A percentile compares a stretch with the other conserved stretches of the same genome.
These are phyloP conservation scores for Sarcomyxa edulis DNA, from an alignment of 768 basidiomycete species.

Conservation along the genomic window DNA sequence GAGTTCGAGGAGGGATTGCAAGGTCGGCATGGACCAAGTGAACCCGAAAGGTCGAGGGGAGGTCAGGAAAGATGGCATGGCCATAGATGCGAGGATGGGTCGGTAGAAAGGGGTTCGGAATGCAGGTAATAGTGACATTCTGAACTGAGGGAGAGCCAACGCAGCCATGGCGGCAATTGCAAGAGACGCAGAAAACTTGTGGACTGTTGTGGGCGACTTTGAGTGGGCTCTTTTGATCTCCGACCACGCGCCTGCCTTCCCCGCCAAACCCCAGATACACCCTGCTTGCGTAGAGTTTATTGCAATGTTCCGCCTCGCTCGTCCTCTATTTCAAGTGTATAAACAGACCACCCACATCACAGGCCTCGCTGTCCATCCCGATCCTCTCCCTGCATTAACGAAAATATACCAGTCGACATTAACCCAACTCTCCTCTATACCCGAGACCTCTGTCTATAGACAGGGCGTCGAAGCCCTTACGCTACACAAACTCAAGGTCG, in stretches of 20 bases:
- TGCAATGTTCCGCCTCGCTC: conserved; percentile 73
- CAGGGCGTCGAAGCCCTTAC: conserved; percentile 85
- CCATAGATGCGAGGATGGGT: conserved; percentile 14
- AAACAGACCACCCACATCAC: conserved; percentile 85
- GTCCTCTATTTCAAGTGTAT: conserved; percentile 60
- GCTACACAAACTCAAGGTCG: conserved; percentile 69
- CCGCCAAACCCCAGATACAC: too few species aligned
- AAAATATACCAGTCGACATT: conserved; percentile 79
- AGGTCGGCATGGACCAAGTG: conserved; percentile 32
- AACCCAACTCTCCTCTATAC: conserved; percentile 59
- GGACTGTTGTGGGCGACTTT: too few species aligned
- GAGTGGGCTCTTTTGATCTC: too few species aligned
- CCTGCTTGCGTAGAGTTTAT: conserved; percentile 3
- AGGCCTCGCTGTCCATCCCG: conserved; percentile 78
- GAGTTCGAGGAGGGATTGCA: conserved; percentile 54
- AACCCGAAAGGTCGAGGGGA: conserved; percentile 9
- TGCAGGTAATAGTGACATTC: conserved; percentile 10
- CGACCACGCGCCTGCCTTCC: too few species aligned
- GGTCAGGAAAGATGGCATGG: conserved; percentile 18
- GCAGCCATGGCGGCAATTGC: too few species aligned
- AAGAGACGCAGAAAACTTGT: too few species aligned
- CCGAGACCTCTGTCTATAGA: conserved; percentile 82
- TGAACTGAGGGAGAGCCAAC: conserved; percentile 14
- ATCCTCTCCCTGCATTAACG: conserved; percentile 76
- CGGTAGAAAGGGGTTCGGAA: conserved; percentile 9